phyloP scores from a whole-genome alignment of 768 basidiomycete species.

The Clathrus columnatus region DNA sequence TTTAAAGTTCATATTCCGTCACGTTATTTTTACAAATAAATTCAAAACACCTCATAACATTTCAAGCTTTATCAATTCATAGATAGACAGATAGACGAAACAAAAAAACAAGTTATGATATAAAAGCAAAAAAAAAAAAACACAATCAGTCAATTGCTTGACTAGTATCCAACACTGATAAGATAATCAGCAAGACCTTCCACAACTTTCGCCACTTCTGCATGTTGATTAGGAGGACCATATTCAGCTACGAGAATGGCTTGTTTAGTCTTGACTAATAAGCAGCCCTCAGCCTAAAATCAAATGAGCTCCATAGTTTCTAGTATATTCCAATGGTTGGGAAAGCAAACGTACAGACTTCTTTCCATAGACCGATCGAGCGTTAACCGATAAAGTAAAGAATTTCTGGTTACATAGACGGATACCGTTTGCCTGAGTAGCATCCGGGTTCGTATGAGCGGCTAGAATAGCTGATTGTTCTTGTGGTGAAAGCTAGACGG shows the following conservation, averaged over 20 bases:
- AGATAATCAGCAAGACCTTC: conserved; percentile 75
- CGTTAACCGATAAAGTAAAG: conserved; percentile 46
- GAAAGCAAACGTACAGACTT: conserved; percentile 48
- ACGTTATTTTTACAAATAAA: too few relatives aligned
- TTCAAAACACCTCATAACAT: too few relatives aligned
- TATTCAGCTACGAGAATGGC: conserved; percentile 83
- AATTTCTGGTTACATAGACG: conserved; percentile 64
- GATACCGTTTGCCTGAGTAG: conserved; percentile 50
- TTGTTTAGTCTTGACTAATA: conserved; percentile 73
- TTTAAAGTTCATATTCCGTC: background rate
- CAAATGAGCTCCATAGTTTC: background rate
- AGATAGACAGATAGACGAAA: too few relatives aligned
- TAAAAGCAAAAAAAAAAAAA: too few relatives aligned
- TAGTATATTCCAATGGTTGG: background rate
- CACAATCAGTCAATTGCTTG: too few relatives aligned
- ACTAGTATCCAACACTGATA: conserved; percentile 46
- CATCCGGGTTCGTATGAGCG: conserved; percentile 34
- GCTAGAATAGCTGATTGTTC: conserved; percentile 54
- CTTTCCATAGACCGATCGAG: conserved; percentile 63
- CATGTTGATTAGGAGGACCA: conserved; percentile 48
- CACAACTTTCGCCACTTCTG: conserved; percentile 58
- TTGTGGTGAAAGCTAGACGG: conserved; percentile 55
- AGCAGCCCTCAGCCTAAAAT: conserved; percentile 59
- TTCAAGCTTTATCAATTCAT: too few relatives aligned
- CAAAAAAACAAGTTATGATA: too few relatives aligned